phyloP scores from a whole-genome alignment of 345 rosid species.

The Eucalyptus dawsonii region DNA sequence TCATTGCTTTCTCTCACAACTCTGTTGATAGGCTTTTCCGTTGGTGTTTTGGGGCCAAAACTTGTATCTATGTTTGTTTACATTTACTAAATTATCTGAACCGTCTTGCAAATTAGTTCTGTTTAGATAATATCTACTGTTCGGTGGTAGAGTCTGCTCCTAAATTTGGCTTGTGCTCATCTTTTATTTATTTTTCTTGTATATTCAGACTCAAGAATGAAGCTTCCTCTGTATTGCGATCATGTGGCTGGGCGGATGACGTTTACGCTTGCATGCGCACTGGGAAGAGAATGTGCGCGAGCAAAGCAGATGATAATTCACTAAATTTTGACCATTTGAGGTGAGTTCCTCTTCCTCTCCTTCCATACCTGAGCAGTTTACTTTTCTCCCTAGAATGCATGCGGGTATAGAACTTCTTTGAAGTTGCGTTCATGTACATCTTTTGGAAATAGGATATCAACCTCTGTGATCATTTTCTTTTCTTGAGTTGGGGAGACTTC shows the following conservation, averaged over 20 bases:
- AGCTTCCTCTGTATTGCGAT: conserved; percentile 41
- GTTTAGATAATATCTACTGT: neutral
- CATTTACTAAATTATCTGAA: neutral
- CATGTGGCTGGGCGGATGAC: conserved; percentile 64
- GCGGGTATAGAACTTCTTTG: neutral
- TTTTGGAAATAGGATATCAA: neutral
- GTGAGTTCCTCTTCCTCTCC: conserved; percentile 30
- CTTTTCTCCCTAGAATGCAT: neutral
- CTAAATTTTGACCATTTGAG: conserved; percentile 22
- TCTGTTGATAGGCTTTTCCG: neutral
- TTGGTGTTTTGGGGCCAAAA: neutral
- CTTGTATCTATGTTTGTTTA: neutral
- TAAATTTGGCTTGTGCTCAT: neutral
- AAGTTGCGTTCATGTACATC: neutral
- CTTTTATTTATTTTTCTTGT: neutral
- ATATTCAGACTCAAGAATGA: conserved; percentile 50
- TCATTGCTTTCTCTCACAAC: neutral
- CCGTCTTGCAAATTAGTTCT: neutral
- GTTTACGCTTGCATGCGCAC: conserved; percentile 46
- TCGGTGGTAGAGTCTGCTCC: neutral
- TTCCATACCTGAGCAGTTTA: neutral
- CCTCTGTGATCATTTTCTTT: neutral
- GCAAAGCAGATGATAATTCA: conserved; percentile 16
- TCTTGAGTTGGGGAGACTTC: neutral
- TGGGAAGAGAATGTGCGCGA: conserved; percentile 37